These are phyloP conservation scores for Salinomyces thailandicus DNA, from an alignment of 2,329 filamentous ascomycete genomes.

Conservation along the genomic window DNA sequence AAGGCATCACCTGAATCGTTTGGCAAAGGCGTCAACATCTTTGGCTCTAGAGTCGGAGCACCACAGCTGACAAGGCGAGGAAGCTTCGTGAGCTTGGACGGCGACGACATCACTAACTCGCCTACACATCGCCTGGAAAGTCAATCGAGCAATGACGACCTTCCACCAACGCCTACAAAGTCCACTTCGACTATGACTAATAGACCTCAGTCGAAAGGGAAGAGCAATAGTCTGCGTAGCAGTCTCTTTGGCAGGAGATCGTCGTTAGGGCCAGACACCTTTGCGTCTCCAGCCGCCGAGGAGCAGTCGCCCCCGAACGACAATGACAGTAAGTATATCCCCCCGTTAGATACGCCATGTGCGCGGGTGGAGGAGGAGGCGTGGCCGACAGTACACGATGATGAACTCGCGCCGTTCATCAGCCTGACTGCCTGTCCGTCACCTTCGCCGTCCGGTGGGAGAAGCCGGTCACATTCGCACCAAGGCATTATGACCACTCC, in stretches of 20 bases:
- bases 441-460: slow-evolving; percentile 23
- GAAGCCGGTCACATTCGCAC: slow-evolving; percentile 17
- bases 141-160: slow-evolving; percentile 55
- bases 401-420: slow-evolving; percentile 24
- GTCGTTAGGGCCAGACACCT: slow-evolving; percentile 38
- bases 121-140: slow-evolving; percentile 45
- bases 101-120: slow-evolving; percentile 57
- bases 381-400: slow-evolving; percentile 13
- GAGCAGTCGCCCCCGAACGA: slow-evolving; percentile 20
- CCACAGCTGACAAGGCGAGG: slow-evolving; percentile 44
- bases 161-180: slow-evolving; percentile 93
- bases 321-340: slow-evolving; percentile 30
- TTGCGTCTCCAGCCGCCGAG: slow-evolving; percentile 30
- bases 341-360: slow-evolving; percentile 17
- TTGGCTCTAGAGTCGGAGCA: slow-evolving; percentile 45
- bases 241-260: slow-evolving; percentile 39
- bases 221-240: slow-evolving; percentile 42
- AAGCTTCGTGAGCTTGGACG: slow-evolving; percentile 73
- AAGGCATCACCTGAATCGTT: slow-evolving; percentile 59
- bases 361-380: slow-evolving; percentile 15
- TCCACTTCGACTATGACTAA: slow-evolving; percentile 38
- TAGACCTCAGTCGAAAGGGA: slow-evolving; percentile 37
- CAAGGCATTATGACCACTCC: slow-evolving; percentile 28
- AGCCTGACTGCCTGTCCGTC: slow-evolving; percentile 24
- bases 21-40: slow-evolving; percentile 51